Base-by-base conservation (phyloP, 495 filamentous ascomycete genomes). In the Xylaria bambusicola region DNA sequence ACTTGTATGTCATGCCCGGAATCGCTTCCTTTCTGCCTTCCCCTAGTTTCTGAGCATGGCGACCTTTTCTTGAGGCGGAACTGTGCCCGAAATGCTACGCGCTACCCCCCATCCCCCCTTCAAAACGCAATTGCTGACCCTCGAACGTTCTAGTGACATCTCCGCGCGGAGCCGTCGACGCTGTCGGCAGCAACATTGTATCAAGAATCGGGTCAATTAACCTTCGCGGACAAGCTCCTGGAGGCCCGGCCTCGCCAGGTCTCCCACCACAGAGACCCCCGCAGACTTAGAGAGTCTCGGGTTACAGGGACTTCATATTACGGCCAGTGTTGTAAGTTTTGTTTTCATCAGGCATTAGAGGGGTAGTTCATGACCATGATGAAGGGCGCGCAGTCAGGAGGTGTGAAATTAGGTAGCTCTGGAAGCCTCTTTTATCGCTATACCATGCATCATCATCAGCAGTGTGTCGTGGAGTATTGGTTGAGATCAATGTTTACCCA, bases 151-250 rank as follows among this genome's bases (percentile, higher is more conserved):
- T 33, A 33, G 29, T 98, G 41, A 84, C 90, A 36, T 88, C 86
- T 18, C 94, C 94, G 0, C 84, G 91, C 62, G 94, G 94, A 3
- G 94, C 93, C 0, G 95, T 98, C 3, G 94, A 98, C 75, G 94
- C 94, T 0, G 92, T 98, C 9, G 94, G 94, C 1, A 94, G 86
- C 66, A 95, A 92, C 59, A 84, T 98, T 38, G 93, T 97, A 45
- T 87, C 88, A 62, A 79, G 93, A 45, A 90, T 98, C 58, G 92
- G 93, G 3, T 87, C 84, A 56, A 82, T 97, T 52, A 90, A 82
- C 64, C 66, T 80, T 27, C 70, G 79, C n/a, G 78, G 77, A 24
- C 23, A 54, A 21, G 52, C 59, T 6, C 12, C 51, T 21, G 26
- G 56, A 17, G 38, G 57, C 40, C 65, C 67, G 1, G 35, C 62